Evolutionary conservation across 1,139 yeast species (phyloP).

Genomic region (Candida sp.): DNA sequence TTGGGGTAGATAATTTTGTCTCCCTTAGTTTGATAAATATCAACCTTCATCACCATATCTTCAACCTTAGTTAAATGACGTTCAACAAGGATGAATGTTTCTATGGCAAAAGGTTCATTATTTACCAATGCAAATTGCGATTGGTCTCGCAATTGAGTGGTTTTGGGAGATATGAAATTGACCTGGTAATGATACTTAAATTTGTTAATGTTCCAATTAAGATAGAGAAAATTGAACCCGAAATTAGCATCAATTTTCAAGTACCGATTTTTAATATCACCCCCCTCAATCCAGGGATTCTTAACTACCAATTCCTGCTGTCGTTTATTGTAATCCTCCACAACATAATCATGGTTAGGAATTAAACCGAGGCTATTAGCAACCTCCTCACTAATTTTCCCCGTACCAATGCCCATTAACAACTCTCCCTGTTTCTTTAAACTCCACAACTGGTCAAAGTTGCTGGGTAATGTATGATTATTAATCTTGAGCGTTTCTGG

Average conservation of each 20-base stretch:
- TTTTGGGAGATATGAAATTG: slow-evolving; percentile 31
- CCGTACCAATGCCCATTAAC: slow-evolving; percentile 70
- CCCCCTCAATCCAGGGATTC: slow-evolving; percentile 19
- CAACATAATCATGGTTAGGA: slow-evolving; percentile 70
- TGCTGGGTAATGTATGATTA: slow-evolving; percentile 20
- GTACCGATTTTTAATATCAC: slow-evolving; percentile 27
- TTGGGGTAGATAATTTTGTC: slow-evolving; percentile 26
- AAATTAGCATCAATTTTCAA: slow-evolving; percentile 26
- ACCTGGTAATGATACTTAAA: slow-evolving; percentile 17
- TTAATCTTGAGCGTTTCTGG: slow-evolving; percentile 57
- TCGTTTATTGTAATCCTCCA: slow-evolving; percentile 9
- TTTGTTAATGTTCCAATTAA: slow-evolving; percentile 60
- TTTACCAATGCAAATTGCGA: slow-evolving; percentile 52
- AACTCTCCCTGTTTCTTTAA: slow-evolving; percentile 29
- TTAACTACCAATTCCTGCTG: slow-evolving; percentile 24
- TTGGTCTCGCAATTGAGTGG: slow-evolving; percentile 22
- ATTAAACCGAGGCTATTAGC: slow-evolving; percentile 38
- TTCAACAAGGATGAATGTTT: slow-evolving; percentile 53
- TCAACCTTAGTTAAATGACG: slow-evolving; percentile 19
- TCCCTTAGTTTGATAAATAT: slow-evolving; percentile 30
- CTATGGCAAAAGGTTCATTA: slow-evolving; percentile 17
- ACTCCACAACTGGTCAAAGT: slow-evolving; percentile 29
- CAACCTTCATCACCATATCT: slow-evolving; percentile 21
- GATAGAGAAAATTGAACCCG: slow-evolving; percentile 55
- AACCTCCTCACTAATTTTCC: slow-evolving; percentile 38